Evolutionary conservation across 768 basidiomycete species (phyloP).

Genomic region (Cystobasidium ongulense): DNA sequence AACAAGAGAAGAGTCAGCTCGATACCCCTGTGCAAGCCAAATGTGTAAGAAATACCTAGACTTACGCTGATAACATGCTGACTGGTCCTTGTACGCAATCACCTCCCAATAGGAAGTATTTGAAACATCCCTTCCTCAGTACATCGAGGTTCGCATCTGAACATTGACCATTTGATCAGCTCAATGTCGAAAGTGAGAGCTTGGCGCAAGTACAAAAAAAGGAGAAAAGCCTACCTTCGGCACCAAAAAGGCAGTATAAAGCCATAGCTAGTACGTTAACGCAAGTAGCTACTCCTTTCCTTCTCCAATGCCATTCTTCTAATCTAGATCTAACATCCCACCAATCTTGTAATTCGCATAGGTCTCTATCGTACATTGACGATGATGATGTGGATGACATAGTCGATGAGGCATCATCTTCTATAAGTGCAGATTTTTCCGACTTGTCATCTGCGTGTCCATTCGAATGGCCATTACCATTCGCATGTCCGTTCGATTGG

Average conservation of each 20-base stretch:
- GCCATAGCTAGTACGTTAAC: conserved; percentile 90
- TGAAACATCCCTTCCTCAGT: conserved; percentile 70
- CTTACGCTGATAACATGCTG: conserved; percentile 75
- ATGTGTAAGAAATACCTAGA: conserved; percentile 18
- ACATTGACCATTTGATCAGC: too few species aligned
- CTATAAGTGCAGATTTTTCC: not conserved
- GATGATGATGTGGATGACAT: not conserved
- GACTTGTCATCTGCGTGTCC: conserved; percentile 2
- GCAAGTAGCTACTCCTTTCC: conserved; percentile 74
- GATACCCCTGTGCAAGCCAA: not conserved
- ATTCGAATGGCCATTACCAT: not conserved
- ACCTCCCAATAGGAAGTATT: conserved; percentile 91
- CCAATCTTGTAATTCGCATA: conserved; percentile 47
- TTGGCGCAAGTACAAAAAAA: not conserved
- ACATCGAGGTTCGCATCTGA: conserved; percentile 48
- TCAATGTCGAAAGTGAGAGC: not conserved
- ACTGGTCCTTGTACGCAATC: conserved; percentile 81
- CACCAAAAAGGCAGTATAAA: conserved; percentile 86
- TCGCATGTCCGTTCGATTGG: not conserved
- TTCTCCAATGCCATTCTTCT: conserved; percentile 70
- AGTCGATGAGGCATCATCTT: conserved; percentile 9
- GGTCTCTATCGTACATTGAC: conserved; percentile 29
- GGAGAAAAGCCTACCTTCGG: conserved; percentile 60
- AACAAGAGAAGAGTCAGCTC: not conserved
- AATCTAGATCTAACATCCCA: conserved; percentile 49